Percentiles rank a stretch among this genome's conserved stretches.
These are phyloP conservation scores for Whalleya microplaca DNA, from an alignment of 2,329 filamentous ascomycete species.

Conservation along the genomic window DNA sequence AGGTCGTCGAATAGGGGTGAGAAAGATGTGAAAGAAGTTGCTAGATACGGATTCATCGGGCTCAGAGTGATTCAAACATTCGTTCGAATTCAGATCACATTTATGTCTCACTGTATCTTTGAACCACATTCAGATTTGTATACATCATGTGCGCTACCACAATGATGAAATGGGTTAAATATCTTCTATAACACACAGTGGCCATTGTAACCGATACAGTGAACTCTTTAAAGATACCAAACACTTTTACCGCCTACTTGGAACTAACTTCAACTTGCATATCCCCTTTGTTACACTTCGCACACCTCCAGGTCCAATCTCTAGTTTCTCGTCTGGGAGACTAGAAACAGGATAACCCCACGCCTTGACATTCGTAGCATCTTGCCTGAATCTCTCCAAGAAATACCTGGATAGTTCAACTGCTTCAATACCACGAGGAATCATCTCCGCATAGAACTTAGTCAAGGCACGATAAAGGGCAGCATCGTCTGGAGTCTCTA, in stretches of 20 bases:
- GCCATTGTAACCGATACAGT: background rate
- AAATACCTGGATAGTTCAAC: slow-evolving; percentile 26
- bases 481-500: slow-evolving; percentile 15
- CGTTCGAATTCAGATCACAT: background rate
- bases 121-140: no score
- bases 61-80: background rate
- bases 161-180: no score
- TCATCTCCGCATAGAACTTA: slow-evolving; percentile 31
- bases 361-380: slow-evolving; percentile 14
- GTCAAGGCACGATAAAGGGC: slow-evolving; percentile 20
- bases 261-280: slow-evolving; percentile 20
- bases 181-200: background rate
- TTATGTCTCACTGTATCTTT: background rate
- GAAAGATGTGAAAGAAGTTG: slow-evolving; percentile 3
- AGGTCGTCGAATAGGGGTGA: slow-evolving; percentile 1
- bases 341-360: slow-evolving; percentile 22
- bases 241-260: slow-evolving; percentile 1
- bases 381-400: slow-evolving; percentile 19
- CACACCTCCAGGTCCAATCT: slow-evolving; percentile 19
- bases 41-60: background rate
- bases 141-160: no score
- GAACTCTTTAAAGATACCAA: background rate
- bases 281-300: slow-evolving; percentile 18
- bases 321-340: slow-evolving; percentile 19
- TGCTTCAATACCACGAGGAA: slow-evolving; percentile 30